Conservation (phyloP, 352 stramenopile genomes). For the Plasmopara viticola region DNA sequence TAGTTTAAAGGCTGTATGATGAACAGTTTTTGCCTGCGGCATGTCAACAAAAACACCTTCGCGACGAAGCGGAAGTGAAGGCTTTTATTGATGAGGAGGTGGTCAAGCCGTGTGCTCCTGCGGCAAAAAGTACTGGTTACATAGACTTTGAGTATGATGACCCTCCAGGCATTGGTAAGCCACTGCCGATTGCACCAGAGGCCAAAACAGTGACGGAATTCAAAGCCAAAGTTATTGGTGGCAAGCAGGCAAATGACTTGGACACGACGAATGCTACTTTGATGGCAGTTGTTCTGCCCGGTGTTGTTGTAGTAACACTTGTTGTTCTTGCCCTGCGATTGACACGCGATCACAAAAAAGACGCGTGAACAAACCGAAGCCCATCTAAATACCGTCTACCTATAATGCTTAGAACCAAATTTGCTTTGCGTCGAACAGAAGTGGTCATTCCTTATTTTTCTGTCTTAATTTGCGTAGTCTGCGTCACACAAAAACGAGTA, state of each 20-base stretch:
- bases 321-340: slow-evolving; percentile 46
- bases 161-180: slow-evolving; percentile 54
- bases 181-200: slow-evolving; percentile 21
- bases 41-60: slow-evolving; percentile 62
- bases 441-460: too few species aligned
- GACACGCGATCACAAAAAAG: slow-evolving; percentile 70
- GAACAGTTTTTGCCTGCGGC: slow-evolving; percentile 33
- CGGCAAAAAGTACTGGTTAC: slow-evolving; percentile 39
- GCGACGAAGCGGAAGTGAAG: slow-evolving; percentile 36
- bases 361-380: slow-evolving; percentile 32
- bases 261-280: slow-evolving; percentile 14
- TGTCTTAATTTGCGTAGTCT: slow-evolving; percentile 1
- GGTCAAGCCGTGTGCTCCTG: slow-evolving; percentile 64
- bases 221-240: slow-evolving; percentile 34
- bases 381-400: slow-evolving; percentile 3
- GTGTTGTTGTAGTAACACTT: slow-evolving; percentile 45
- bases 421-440: not conserved
- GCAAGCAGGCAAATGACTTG: slow-evolving; percentile 22
- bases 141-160: slow-evolving; percentile 40
- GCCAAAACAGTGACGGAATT: slow-evolving; percentile 32
- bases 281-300: slow-evolving; percentile 41
- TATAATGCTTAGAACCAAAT: slow-evolving; percentile 3
- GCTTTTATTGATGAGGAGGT: slow-evolving; percentile 26
- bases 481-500: slow-evolving; percentile 17
- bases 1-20: not conserved